These are phyloP conservation scores for Neckera pumila DNA, from an alignment of 225 moss, liverwort and hornwort species.

Conservation along the genomic window DNA sequence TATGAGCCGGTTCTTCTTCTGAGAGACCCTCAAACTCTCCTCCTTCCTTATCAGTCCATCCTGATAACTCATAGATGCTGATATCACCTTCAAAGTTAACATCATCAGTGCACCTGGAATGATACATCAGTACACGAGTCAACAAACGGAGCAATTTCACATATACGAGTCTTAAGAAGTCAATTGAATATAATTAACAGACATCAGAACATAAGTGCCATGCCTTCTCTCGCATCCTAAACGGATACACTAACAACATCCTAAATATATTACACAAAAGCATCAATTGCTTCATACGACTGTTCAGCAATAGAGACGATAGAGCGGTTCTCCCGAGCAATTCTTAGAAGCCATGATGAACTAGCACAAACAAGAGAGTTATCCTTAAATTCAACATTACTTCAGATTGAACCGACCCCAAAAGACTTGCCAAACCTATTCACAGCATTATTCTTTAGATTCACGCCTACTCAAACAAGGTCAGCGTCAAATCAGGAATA, in stretches of 20 bases:
- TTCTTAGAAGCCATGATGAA: neutral
- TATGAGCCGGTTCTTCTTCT: conserved; percentile 49
- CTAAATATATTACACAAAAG: neutral
- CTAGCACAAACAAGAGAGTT: neutral
- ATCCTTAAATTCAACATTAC: neutral
- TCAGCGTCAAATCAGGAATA: too few relatives aligned
- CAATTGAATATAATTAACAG: neutral
- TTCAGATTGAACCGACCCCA: neutral
- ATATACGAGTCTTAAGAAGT: neutral
- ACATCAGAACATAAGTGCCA: neutral
- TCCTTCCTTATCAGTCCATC: conserved; percentile 53
- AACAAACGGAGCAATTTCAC: neutral
- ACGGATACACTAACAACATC: neutral
- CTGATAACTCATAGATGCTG: conserved; percentile 85
- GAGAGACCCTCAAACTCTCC: conserved; percentile 46
- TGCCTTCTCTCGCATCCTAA: neutral
- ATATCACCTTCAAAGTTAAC: conserved; percentile 85
- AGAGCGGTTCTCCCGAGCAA: neutral
- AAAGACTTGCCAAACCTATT: neutral
- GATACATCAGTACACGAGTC: neutral
- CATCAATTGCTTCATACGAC: neutral
- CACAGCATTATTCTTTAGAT: neutral
- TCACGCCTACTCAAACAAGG: neutral
- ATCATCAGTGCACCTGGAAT: conserved; percentile 83
- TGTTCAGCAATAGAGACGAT: neutral